Base-by-base conservation (phyloP, 106 monocot species). In the Allium cepa region DNA sequence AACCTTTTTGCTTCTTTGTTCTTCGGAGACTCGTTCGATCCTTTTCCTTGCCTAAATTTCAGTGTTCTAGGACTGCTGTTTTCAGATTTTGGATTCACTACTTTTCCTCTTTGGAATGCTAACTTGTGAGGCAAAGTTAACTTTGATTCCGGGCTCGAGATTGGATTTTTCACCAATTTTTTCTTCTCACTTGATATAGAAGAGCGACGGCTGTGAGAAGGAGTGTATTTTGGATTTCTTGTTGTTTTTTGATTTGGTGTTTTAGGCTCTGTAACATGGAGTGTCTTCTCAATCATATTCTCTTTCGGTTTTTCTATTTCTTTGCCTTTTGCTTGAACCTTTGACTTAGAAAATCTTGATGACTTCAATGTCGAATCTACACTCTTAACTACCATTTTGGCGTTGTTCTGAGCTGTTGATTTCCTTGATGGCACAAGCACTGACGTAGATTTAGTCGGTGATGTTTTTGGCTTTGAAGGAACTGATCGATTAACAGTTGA, bases 71-170 rank as follows among this genome's bases (percentile, higher is more conserved):
- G 83, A 14, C 57, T 62, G 60, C 72, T 75, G 57, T 46, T 76
- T 71, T 75, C 81, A 56, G 55, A 66, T 50, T 46, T 62, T 69
- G 66, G 81, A 65, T 56, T 84, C 76, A 47, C 88, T 70, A 80
- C 67, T 64, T 79, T 85, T 47, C 85, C 91, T 69, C 79, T 71
- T 45, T 68, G 85, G 28, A 91, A 95, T 45, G 77, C 91, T 71
- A 95, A 60, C 70, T 79, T 88, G 48, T 81, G 56, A 28, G 78
- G 55, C 53, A 63, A 15, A 8, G 71, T 7, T 47, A 18, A 53
- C 27, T 63, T 60, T 36, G 60, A 81, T 59, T 79, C 75, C 28
- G 52, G 8, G 16, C 50, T 46, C 11, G 66, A 50, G 49, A 26
- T 10, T 10, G 26, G 17, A 26, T 26, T 66, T 51, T 51, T 50